Conservation (phyloP, 805 yeast genomes). For the Metschnikowia matae region DNA sequence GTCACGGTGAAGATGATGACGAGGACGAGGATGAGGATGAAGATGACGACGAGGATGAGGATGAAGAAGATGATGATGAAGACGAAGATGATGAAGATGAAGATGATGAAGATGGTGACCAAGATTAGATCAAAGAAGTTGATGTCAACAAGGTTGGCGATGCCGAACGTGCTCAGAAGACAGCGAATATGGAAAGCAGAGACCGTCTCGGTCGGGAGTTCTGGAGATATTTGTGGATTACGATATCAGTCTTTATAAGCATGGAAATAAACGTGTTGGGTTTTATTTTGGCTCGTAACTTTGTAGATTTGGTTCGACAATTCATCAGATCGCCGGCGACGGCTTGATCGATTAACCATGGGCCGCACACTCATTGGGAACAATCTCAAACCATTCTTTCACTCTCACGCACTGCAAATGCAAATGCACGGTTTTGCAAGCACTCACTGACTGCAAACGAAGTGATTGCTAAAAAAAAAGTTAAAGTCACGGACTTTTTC, state of each 20-base stretch:
- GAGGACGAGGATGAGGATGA: constrained; percentile 17
- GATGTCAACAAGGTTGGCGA: constrained; percentile 6
- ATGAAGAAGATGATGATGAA: constrained; percentile 13
- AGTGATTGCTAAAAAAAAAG: too few relatives aligned
- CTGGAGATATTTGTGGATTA: constrained; percentile 6
- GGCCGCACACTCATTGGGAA: constrained; percentile 7
- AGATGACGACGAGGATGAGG: constrained; percentile 14
- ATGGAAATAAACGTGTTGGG: constrained; percentile 6
- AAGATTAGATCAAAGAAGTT: constrained; percentile 8
- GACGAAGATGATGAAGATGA: constrained; percentile 20
- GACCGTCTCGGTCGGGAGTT: constrained; percentile 3
- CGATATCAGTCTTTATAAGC: constrained; percentile 11
- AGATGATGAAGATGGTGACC: constrained; percentile 17
- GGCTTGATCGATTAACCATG: constrained; percentile 14
- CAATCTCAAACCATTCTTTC: background rate
- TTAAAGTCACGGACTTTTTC: background rate
- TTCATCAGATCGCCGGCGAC: constrained; percentile 14
- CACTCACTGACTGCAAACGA: background rate
- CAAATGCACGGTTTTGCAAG: background rate
- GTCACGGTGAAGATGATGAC: constrained; percentile 25
- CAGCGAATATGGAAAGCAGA: constrained; percentile 14
- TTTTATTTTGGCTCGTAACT: constrained; percentile 14
- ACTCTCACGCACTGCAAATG: background rate
- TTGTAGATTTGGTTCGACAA: constrained; percentile 14
- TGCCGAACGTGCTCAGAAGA: constrained; percentile 5